Evolutionary conservation across 352 stramenopile genomes (phyloP).

Genomic region (Phytophthora chlamydospora): DNA sequence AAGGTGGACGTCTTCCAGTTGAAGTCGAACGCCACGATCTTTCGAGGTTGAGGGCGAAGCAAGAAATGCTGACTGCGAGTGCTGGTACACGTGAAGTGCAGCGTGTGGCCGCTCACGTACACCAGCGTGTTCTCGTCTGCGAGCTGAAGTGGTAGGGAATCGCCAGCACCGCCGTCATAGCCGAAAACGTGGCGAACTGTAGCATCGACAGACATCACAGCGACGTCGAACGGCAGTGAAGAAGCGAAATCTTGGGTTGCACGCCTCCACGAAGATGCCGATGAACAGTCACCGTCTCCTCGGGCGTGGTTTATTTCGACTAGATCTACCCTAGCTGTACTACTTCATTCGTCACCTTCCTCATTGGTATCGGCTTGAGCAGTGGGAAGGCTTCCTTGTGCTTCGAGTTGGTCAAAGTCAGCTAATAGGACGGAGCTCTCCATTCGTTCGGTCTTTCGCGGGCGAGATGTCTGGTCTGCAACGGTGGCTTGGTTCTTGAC

Average conservation of each 20-base stretch:
- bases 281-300: constrained; percentile 26
- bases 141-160: constrained; percentile 51
- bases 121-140: constrained; percentile 75
- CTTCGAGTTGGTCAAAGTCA: constrained; percentile 27
- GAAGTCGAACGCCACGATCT: constrained; percentile 68
- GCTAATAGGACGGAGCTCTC: constrained; percentile 22
- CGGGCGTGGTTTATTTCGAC: background rate
- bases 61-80: constrained; percentile 74
- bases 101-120: constrained; percentile 60
- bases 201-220: constrained; percentile 56
- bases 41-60: constrained; percentile 51
- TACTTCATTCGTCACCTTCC: background rate
- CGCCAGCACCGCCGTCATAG: constrained; percentile 44
- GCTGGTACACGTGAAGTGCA: constrained; percentile 74
- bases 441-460: constrained; percentile 14
- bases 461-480: background rate
- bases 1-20: constrained; percentile 65
- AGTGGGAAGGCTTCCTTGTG: background rate
- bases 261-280: constrained; percentile 2
- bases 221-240: background rate
- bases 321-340: background rate
- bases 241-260: constrained; percentile 21
- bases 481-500: background rate
- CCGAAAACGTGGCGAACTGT: constrained; percentile 70
- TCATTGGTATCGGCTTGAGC: background rate